Percentiles rank a stretch among this genome's conserved stretches.
These are phyloP conservation scores for Fusarium falciforme DNA, from an alignment of 2,329 filamentous ascomycete species.

Conservation along the genomic window DNA sequence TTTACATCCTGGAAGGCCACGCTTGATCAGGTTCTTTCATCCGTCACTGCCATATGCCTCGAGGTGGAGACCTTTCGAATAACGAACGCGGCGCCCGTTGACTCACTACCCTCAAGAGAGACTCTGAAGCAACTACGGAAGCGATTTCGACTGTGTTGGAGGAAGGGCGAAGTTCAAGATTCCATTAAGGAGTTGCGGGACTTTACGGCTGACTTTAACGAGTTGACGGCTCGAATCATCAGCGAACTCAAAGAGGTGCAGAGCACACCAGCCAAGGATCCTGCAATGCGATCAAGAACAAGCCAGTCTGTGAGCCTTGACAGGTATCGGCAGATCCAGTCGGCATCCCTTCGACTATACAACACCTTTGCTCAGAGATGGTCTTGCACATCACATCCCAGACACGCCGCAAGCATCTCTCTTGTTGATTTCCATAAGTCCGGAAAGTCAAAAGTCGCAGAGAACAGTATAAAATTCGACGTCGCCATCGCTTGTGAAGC, in stretches of 20 bases:
- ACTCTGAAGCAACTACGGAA: not conserved
- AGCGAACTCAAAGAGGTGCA: not conserved
- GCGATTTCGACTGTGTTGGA: not conserved
- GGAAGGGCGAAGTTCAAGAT: not conserved
- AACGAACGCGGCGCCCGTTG: not conserved
- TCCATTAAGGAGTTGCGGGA: not conserved
- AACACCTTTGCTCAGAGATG: not conserved
- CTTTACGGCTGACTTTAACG: not conserved
- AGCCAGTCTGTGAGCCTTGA: not conserved
- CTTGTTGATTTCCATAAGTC: not conserved
- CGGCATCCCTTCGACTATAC: not conserved
- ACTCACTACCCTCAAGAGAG: not conserved
- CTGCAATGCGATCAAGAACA: fast-evolving
- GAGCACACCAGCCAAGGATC: not conserved
- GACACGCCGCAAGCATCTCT: not conserved
- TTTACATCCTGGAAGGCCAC: not conserved
- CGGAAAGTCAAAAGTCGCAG: not conserved
- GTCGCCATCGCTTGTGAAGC: not conserved
- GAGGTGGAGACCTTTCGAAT: not conserved
- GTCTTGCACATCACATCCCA: not conserved
- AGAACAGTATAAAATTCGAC: not conserved
- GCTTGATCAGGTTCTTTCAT: not conserved
- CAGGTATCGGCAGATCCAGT: not conserved
- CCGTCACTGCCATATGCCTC: not conserved
- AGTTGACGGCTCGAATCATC: not conserved